Base-by-base conservation (phyloP, 345 rosid species). In the Citrus cavaleriei region DNA sequence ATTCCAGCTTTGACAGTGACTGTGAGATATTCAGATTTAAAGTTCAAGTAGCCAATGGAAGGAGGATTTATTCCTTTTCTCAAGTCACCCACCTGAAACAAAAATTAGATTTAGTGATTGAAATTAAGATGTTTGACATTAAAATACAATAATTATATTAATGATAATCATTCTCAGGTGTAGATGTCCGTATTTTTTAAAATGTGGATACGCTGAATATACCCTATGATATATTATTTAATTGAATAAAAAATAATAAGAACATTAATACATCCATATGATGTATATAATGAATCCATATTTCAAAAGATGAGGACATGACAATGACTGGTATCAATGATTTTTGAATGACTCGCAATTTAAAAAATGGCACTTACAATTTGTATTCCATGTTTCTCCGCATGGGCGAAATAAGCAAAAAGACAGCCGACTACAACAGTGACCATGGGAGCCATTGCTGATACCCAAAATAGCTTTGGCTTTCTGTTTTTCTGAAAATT, bases 401-500 rank as follows among this genome's bases (percentile, higher is more conserved):
- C 93, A 13, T 86, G 86, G 8, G 85, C 86, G 34, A 93, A 77
- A 81, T 83, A 93, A 34, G 98, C 90, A 68, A 93, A 87, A 37
- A 92, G 66, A 65, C 94, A 89, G 42, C 98, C 97, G 3, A 89
- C 78, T 13, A 90, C 46, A 24, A 95, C 97, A 1, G 89, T 86
- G 69, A 85, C 80, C 94, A 95, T 89, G 49, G 99, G 98, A 81
- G 93, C 89, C 80, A 93, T 85, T 16, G 98, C 97, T 10, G 98
- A 89, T 65, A 91, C 89, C 99, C 97, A 93, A 80, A 95, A 95
- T 40, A 93, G 85, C 79, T 85, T 95, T 65, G 99, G 96, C 0
- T 88, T 93, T 68, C 34, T 91, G 32, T 84, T 80, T 38, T 78
- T 90, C 99, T 95, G 88, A 60, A 83, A 84, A 70, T 63, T 25